Conservation (phyloP, 2,329 filamentous ascomycete species). For the Nemania bipapillata region DNA sequence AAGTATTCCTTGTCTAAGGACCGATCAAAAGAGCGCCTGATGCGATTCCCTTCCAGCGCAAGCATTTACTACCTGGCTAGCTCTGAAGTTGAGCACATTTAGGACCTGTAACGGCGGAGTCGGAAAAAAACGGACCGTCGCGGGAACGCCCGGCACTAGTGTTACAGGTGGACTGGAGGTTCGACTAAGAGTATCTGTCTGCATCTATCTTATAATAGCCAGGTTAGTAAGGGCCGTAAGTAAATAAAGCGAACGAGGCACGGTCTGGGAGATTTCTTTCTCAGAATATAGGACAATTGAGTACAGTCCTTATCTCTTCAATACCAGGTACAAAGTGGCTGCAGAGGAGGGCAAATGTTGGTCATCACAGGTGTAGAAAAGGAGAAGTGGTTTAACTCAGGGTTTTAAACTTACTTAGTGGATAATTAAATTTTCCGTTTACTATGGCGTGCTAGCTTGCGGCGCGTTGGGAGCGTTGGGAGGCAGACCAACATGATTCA, state of each 20-base stretch:
- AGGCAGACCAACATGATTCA: not conserved
- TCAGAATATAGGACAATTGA: conserved; percentile 4
- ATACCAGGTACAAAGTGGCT: conserved; percentile 3
- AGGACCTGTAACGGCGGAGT: conserved; percentile 1
- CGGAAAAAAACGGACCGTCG: not conserved
- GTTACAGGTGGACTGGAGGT: not conserved
- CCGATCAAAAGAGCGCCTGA: not conserved
- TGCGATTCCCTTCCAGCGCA: conserved; percentile 2
- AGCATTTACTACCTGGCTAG: conserved; percentile 3
- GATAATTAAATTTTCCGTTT: not conserved
- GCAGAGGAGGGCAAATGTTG: conserved; percentile 4
- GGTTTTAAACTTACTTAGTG: not conserved
- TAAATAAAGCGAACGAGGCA: not conserved
- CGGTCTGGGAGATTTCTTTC: not conserved
- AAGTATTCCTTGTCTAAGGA: conserved; percentile 4
- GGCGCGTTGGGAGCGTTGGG: not conserved
- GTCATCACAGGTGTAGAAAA: conserved; percentile 2
- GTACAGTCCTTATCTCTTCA: conserved; percentile 5
- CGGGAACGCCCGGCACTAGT: conserved; percentile 2
- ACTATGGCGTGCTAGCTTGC: not conserved
- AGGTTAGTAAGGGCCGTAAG: not conserved
- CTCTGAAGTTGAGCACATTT: conserved; percentile 4
- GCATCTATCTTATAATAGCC: conserved; percentile 1
- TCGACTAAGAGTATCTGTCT: conserved; percentile 2
- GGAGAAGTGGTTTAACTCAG: conserved; percentile 1